Evolutionary conservation across 2,329 filamentous ascomycete genomes (phyloP).

Genomic region (Exophiala mesophila): DNA sequence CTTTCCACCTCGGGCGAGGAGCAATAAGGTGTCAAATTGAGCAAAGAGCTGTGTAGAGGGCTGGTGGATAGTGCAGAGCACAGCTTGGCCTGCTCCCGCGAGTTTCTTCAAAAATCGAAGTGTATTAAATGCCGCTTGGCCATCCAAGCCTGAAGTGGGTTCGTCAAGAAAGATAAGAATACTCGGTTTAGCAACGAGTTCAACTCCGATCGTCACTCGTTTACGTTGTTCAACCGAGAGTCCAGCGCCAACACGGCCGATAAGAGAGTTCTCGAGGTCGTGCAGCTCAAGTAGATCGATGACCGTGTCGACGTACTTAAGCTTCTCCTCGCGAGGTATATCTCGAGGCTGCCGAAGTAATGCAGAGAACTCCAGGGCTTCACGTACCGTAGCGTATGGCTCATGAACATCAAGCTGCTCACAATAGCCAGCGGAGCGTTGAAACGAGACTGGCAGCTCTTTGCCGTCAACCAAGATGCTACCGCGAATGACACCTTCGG

Average conservation of each 20-base stretch:
- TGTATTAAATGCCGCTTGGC: constrained; percentile 62
- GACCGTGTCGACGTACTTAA: constrained; percentile 60
- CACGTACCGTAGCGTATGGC: constrained; percentile 59
- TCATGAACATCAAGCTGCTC: constrained; percentile 67
- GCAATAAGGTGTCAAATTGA: constrained; percentile 65
- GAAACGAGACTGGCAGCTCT: constrained; percentile 56
- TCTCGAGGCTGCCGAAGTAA: constrained; percentile 54
- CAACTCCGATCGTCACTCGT: constrained; percentile 66
- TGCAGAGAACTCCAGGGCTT: constrained; percentile 63
- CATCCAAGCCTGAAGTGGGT: constrained; percentile 64
- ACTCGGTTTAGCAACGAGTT: constrained; percentile 63
- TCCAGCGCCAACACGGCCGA: constrained; percentile 42
- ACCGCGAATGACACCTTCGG: constrained; percentile 56
- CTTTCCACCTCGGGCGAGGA: constrained; percentile 62
- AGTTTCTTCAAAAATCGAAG: constrained; percentile 63
- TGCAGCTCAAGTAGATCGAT: constrained; percentile 60
- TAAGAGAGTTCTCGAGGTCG: constrained; percentile 60
- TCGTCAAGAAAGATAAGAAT: constrained; percentile 66
- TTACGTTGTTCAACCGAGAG: constrained; percentile 63
- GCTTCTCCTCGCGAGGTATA: constrained; percentile 53
- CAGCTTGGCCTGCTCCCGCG: constrained; percentile 59
- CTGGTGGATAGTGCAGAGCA: constrained; percentile 67
- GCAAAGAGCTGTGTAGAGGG: constrained; percentile 62
- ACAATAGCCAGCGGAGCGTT: constrained; percentile 63
- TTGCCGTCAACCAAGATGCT: constrained; percentile 64